Percentiles rank a stretch among this genome's conserved stretches.
These are phyloP conservation scores for Talaromyces ruber DNA, from an alignment of 495 filamentous ascomycete species.

Conservation along the genomic window DNA sequence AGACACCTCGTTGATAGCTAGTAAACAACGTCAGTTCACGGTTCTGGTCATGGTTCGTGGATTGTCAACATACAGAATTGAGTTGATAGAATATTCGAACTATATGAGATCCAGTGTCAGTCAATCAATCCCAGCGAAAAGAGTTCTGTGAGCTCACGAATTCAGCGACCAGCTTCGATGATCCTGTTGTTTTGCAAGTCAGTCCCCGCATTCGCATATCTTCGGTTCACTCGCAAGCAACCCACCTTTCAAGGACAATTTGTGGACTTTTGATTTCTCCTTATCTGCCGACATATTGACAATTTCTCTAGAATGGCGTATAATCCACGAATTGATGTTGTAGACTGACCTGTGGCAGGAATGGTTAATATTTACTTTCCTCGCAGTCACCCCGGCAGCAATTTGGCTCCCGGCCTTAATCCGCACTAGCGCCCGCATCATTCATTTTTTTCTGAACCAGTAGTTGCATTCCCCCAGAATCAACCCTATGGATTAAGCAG, in stretches of 20 bases:
- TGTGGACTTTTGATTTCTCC: slow-evolving; percentile 89
- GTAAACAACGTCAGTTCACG: neutral
- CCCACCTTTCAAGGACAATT: slow-evolving; percentile 81
- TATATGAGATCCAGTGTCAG: slow-evolving; percentile 21
- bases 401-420: neutral
- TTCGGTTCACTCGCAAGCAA: neutral
- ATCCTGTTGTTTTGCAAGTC: slow-evolving; percentile 40
- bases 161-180: slow-evolving; percentile 84
- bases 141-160: slow-evolving; percentile 54
- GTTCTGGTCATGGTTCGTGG: neutral
- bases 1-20: slow-evolving; percentile 92
- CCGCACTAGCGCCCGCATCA: neutral
- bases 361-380: neutral
- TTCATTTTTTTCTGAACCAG: neutral
- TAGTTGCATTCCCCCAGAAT: neutral
- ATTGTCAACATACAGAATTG: slow-evolving; percentile 57
- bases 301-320: neutral
- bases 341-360: neutral
- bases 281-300: slow-evolving; percentile 46
- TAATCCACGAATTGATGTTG: neutral
- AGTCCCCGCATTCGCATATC: neutral
- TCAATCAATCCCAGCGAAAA: neutral
- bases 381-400: slow-evolving; percentile 1
- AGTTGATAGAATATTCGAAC: slow-evolving; percentile 97
- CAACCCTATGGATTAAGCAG: neutral